Evolutionary conservation across 805 yeast species (phyloP), one percentile per base, ranked within the genome.

Genomic region (Candida multigemmis): DNA sequence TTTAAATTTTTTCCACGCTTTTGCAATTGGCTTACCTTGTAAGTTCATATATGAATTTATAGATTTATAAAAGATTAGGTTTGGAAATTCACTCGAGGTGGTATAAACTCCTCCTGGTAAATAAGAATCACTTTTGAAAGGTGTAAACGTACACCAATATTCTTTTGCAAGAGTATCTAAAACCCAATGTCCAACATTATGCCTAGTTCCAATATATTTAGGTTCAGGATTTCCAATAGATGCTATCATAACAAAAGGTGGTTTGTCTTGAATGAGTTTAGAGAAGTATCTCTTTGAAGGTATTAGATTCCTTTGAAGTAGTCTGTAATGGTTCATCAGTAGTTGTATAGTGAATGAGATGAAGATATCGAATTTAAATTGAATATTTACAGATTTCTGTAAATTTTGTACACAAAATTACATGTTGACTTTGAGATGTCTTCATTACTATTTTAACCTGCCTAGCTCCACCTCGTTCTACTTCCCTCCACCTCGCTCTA

Each of bases 181-280:
- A 20, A 75, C 52, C 25, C 64, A 46, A 35, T 81, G 82, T 2
- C 94, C 96, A 0, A 77, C 83, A 33, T 78, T 83, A 44, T 85
- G 96, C 19, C 94, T 58, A 0, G 94, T 80, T 5, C 62, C 60
- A 6, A 53, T 50, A 39, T 67, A 82, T 25, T 60, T 51, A 0
- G 72, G 65, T 30, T 76, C 82, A 1, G 94, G 94, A 41, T 85
- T 85, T 1, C 95, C 95, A 2, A 85, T 53, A 0, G 84, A 74
- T 3, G 74, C 68, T 4, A 60, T 48, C 36, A 34, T 31, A n/a
- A 37, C 15, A 15, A 28, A 33, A n/a, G 35, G 29, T 17, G 6
- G 6, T 13, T 11, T 20, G n/a, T 22, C 10, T 6, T 22, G 24
- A 23, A 6, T 7, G 9, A 10, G 6, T 8, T 11, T 6, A 6